These are phyloP conservation scores for Coprinellus micaceus DNA, from an alignment of 768 basidiomycete species.

Conservation along the genomic window DNA sequence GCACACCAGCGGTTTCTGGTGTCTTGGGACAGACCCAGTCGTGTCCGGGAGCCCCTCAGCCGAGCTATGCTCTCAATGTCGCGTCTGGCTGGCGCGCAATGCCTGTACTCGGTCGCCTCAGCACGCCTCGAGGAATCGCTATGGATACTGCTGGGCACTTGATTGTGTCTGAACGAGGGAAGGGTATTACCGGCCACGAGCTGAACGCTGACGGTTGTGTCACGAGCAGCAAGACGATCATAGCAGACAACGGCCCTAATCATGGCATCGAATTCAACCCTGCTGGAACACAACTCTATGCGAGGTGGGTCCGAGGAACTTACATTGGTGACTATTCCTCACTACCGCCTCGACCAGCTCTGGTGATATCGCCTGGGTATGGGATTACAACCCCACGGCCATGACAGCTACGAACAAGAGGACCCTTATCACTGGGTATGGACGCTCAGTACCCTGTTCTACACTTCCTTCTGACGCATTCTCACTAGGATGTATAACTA, in stretches of 20 bases:
- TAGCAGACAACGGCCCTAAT: background rate
- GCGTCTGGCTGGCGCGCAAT: constrained; percentile 2
- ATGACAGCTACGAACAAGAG: constrained; percentile 13
- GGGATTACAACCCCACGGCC: too few species aligned
- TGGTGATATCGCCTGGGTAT: constrained; percentile 13
- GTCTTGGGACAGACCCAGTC: too few species aligned
- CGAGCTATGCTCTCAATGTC: constrained; percentile 5
- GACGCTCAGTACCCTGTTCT: too few species aligned
- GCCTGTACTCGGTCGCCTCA: background rate
- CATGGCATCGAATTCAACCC: constrained; percentile 7
- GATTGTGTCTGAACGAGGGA: background rate
- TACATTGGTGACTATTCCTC: too few species aligned
- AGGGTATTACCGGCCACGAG: constrained; percentile 5
- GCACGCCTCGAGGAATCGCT: constrained; percentile 3
- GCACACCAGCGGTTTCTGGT: too few species aligned
- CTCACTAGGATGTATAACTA: constrained; percentile 14
- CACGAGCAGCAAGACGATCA: constrained; percentile 3
- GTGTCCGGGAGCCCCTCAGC: constrained; percentile 5
- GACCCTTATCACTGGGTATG: constrained; percentile 16
- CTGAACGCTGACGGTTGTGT: constrained; percentile 7
- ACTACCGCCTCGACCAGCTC: too few species aligned
- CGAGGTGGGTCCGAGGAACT: background rate
- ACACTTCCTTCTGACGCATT: constrained; percentile 1
- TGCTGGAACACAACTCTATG: constrained; percentile 3
- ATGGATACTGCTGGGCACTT: constrained; percentile 1